Evolutionary conservation across 1,139 yeast species (phyloP), one percentile per base, ranked within the genome.

Genomic region (Eremothecium sinecaudum): DNA sequence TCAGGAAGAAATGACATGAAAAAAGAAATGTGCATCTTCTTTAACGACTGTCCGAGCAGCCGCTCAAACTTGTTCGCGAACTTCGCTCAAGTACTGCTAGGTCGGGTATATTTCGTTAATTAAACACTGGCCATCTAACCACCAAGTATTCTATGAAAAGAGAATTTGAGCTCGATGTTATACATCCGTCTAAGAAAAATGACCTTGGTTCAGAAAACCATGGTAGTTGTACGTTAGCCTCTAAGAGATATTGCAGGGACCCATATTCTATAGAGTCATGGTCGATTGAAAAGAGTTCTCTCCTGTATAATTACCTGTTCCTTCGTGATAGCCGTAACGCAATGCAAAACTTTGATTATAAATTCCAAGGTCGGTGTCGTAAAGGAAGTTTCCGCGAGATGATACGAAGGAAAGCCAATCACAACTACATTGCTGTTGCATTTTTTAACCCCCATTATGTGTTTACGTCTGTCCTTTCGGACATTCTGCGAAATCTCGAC

Each of bases 371-470:
- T 21, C 11, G 14, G 19, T n/a, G 14, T 27, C 21, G 3, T 14
- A 19, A 29, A 19, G 18, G 18, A 22, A 13, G 10, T n/a, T 22
- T 31, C 28, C 8, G 5, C 14, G 33, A 23, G 8, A 15, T 27
- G 18, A 28, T 23, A 9, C 12, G 26, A 14, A 14, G 20, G 14
- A 16, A 32, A 16, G 21, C 14, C 29, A 15, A 20, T 9, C 16
- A 18, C 10, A 20, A 13, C 7, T 5, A 21, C 13, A 13, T 26
- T 11, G 33, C 37, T 32, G 35, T 28, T 14, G 13, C 38, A 12
- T 34, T 32, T 25, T 27, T 27, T 18, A 28, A 34, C 11, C 33
- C 33, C 20, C 33, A 29, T 10, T 33, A 12, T 21, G 12, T 23
- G 10, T 37, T 23, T 19, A 11, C 21, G 29, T 31, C 17, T 5